Evolutionary conservation across 352 stramenopile genomes (phyloP).

Genomic region (Blastocystis sp.): DNA sequence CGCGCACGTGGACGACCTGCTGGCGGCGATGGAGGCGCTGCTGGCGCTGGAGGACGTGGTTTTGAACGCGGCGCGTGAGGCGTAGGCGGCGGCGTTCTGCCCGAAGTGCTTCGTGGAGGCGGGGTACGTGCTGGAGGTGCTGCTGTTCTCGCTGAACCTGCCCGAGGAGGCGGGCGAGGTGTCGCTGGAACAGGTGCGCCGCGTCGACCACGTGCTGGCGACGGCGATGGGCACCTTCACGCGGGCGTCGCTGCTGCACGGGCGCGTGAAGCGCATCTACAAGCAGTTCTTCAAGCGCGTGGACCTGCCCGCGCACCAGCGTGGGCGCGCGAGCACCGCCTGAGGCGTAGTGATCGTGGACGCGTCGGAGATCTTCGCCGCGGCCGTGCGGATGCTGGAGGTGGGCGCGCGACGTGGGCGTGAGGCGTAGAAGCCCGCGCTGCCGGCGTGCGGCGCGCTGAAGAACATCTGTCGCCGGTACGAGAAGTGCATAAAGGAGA

Average conservation of each 20-base stretch:
- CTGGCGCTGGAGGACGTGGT: background rate
- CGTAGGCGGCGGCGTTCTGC: background rate
- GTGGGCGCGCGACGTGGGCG: background rate
- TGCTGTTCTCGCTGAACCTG: background rate
- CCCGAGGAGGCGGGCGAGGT: background rate
- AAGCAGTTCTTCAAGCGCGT: background rate
- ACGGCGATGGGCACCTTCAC: background rate
- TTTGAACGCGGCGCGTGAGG: background rate
- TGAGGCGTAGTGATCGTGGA: conserved; percentile 34
- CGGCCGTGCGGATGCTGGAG: background rate
- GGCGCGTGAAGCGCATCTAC: conserved; percentile 46
- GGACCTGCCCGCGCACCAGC: background rate
- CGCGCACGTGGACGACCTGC: background rate
- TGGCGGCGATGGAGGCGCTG: background rate
- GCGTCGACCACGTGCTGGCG: background rate
- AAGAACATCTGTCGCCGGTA: conserved; percentile 43
- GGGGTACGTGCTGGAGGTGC: background rate
- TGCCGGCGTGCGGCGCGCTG: conserved; percentile 33
- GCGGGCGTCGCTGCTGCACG: conserved; percentile 46
- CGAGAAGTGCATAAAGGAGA: conserved; percentile 27
- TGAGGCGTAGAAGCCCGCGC: background rate
- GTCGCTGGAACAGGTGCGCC: background rate
- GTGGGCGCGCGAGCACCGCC: background rate
- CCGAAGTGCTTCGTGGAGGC: conserved; percentile 6
- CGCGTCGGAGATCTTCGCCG: background rate